phyloP scores from a whole-genome alignment of 2,329 filamentous ascomycete species.

The Ophiostoma australiae region DNA sequence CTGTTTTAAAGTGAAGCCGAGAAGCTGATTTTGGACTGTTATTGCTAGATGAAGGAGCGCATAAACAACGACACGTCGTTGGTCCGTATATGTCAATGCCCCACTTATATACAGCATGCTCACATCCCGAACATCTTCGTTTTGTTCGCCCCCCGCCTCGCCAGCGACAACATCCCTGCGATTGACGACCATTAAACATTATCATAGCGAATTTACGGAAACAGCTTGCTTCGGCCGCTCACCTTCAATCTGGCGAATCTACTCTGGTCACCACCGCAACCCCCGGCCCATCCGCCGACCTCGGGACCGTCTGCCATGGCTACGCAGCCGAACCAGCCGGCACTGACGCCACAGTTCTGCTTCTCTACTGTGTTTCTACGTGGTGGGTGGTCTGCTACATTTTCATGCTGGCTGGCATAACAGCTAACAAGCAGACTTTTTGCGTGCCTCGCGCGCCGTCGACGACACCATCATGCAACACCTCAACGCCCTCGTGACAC shows the following conservation, averaged over 20 bases:
- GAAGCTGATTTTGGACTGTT: not conserved
- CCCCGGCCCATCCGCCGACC: constrained; percentile 14
- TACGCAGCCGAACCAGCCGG: constrained; percentile 37
- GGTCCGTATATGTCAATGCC: not conserved
- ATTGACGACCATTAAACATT: not conserved
- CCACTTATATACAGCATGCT: not conserved
- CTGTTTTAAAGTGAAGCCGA: not conserved
- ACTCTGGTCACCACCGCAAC: constrained; percentile 24
- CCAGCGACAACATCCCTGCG: not conserved
- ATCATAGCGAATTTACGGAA: not conserved
- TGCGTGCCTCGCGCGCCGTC: constrained; percentile 79
- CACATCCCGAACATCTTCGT: not conserved
- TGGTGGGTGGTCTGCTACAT: constrained; percentile 46
- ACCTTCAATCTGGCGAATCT: constrained; percentile 24
- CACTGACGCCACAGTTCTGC: constrained; percentile 69
- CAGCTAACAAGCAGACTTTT: constrained; percentile 62
- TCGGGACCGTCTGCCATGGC: constrained; percentile 29
- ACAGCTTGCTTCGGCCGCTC: not conserved
- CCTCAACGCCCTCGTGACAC: constrained; percentile 81
- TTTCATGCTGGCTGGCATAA: too few species aligned
- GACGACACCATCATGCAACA: constrained; percentile 94
- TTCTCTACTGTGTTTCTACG: constrained; percentile 64
- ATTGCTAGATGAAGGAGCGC: not conserved
- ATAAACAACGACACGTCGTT: constrained; percentile 7
- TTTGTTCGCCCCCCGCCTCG: constrained; percentile 5